phyloP scores from a whole-genome alignment of 208 protist species.

The Angomonas deanei region DNA sequence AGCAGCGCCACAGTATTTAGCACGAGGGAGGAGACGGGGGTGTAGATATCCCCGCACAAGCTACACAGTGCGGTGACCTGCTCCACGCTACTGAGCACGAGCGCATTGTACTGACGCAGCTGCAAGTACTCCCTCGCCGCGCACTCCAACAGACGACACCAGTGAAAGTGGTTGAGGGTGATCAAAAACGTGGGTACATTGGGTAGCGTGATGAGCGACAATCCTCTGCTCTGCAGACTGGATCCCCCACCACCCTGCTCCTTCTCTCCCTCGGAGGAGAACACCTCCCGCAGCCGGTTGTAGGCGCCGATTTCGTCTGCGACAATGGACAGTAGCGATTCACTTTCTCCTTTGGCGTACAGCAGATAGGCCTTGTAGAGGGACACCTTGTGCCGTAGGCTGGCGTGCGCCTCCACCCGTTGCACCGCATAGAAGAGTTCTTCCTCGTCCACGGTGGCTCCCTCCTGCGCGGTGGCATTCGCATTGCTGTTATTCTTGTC shows the following conservation, averaged over 20 bases:
- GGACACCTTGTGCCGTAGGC: conserved; percentile 20
- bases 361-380: conserved; percentile 8
- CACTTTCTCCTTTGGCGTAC: conserved; percentile 7
- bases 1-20: not conserved
- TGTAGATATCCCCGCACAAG: conserved; percentile 40
- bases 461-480: not conserved
- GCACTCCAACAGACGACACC: conserved; percentile 33
- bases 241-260: not conserved
- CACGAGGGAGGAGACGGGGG: conserved; percentile 27
- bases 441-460: not conserved
- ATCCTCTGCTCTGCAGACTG: conserved; percentile 19
- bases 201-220: conserved; percentile 6
- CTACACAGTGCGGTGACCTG: conserved; percentile 42
- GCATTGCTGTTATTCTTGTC: not conserved
- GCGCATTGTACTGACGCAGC: conserved; percentile 21
- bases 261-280: conserved; percentile 1
- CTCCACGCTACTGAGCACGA: conserved; percentile 18
- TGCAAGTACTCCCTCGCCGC: conserved; percentile 35
- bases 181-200: conserved; percentile 37
- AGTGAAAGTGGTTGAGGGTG: conserved; percentile 35
- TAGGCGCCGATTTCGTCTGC: conserved; percentile 10
- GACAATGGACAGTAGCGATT: conserved; percentile 7
- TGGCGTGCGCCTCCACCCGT: conserved; percentile 16
- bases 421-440: conserved; percentile 3
- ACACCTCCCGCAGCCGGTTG: not conserved